phyloP scores from a whole-genome alignment of 768 basidiomycete genomes.

The Hypsizygus marmoreus region DNA sequence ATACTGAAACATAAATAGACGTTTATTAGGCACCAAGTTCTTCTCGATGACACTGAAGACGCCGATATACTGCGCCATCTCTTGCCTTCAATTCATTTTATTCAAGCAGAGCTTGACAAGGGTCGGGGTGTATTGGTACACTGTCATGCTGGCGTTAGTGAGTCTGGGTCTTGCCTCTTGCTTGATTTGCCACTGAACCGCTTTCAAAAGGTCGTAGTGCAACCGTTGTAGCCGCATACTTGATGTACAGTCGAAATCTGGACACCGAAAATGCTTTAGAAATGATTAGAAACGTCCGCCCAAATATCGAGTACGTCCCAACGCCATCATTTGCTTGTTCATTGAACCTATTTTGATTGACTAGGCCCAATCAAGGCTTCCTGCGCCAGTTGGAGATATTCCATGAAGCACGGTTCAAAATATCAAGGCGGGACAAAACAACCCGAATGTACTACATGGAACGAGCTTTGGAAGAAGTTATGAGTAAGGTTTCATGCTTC shows the following conservation, averaged over 20 bases:
- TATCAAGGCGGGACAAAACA: constrained; percentile 65
- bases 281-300: constrained; percentile 65
- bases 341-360: not conserved
- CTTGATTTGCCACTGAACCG: not conserved
- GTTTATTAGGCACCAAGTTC: constrained; percentile 77
- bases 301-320: constrained; percentile 59
- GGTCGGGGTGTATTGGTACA: constrained; percentile 83
- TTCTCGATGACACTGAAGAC: constrained; percentile 73
- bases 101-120: constrained; percentile 75
- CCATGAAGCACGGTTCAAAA: constrained; percentile 68
- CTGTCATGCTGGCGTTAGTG: constrained; percentile 89
- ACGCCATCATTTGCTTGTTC: not conserved
- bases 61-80: constrained; percentile 81
- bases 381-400: constrained; percentile 80
- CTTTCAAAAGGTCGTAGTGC: constrained; percentile 69
- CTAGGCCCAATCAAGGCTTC: constrained; percentile 87
- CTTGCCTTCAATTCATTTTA: constrained; percentile 79
- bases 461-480: constrained; percentile 68
- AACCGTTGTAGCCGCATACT: constrained; percentile 83
- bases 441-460: constrained; percentile 86
- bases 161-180: constrained; percentile 28
- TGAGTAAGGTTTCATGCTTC: constrained; percentile 58
- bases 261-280: constrained; percentile 66
- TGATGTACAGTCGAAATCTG: constrained; percentile 72
- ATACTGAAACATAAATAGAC: constrained; percentile 46